Evolutionary conservation across 1,284 basidiomycete species (phyloP).

Genomic region (Phellopilus nigrolimitatus): DNA sequence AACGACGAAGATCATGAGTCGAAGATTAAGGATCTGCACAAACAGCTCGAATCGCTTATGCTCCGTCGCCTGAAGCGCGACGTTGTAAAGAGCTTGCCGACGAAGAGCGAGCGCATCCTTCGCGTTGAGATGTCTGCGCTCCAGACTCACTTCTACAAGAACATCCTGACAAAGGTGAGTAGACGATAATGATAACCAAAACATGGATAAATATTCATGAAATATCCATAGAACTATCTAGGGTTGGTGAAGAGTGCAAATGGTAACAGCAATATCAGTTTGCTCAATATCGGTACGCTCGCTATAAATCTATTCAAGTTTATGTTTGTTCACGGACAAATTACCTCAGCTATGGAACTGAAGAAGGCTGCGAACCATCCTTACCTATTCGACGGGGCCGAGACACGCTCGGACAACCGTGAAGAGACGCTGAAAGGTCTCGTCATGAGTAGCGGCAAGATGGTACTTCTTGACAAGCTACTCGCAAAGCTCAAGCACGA

Average conservation of each 20-base stretch:
- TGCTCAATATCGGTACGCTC: constrained; percentile 84
- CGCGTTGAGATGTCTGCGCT: constrained; percentile 97
- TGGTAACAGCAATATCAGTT: constrained; percentile 81
- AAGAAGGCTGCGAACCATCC: constrained; percentile 99
- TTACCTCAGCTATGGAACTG: constrained; percentile 79
- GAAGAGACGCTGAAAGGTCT: constrained; percentile 93
- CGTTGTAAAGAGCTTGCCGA: constrained; percentile 94
- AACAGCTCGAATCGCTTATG: constrained; percentile 94
- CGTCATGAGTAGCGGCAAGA: constrained; percentile 97
- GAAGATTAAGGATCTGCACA: constrained; percentile 94
- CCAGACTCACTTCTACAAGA: constrained; percentile 99
- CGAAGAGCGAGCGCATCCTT: constrained; percentile 97
- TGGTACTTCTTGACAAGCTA: constrained; percentile 95
- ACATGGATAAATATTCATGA: constrained; percentile 1
- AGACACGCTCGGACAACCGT: constrained; percentile 66
- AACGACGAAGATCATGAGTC: constrained; percentile 88
- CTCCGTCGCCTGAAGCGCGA: constrained; percentile 93
- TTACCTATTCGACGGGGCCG: constrained; percentile 96
- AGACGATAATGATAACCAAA: background rate
- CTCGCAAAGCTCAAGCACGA: constrained; percentile 85
- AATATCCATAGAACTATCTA: constrained; percentile 73
- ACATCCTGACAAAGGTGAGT: constrained; percentile 89
- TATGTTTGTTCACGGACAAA: constrained; percentile 11
- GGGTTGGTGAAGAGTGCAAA: constrained; percentile 86
- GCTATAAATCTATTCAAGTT: background rate